Conservation (phyloP, 257 asterid genomes). For the Striga asiatica region DNA sequence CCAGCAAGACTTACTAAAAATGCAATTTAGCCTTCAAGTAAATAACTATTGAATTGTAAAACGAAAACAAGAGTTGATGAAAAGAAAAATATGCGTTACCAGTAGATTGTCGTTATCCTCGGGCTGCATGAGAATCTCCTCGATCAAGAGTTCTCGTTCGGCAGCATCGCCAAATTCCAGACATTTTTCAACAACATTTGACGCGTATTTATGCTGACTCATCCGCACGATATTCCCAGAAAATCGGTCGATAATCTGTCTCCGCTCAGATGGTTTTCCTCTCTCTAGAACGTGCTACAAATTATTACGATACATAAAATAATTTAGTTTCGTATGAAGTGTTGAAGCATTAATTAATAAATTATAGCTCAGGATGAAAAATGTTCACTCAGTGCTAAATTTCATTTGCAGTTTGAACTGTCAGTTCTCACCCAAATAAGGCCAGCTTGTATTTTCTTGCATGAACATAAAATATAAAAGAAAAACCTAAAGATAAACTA, state of each 20-base stretch:
- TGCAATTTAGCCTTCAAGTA: too few species aligned
- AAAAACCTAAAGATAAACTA: too few species aligned
- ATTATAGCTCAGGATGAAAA: too few species aligned
- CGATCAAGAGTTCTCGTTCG: conserved; percentile 52
- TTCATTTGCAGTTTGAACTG: too few species aligned
- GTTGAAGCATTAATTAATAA: not conserved
- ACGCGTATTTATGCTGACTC: conserved; percentile 88
- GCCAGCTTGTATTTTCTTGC: too few species aligned
- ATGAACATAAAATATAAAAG: too few species aligned
- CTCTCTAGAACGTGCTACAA: conserved; percentile 76
- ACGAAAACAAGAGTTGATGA: not conserved
- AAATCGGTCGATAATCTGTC: conserved; percentile 46
- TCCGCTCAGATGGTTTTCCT: conserved; percentile 63
- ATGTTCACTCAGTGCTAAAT: too few species aligned
- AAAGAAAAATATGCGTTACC: conserved; percentile 23
- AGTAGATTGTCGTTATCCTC: conserved; percentile 54
- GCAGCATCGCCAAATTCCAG: conserved; percentile 44
- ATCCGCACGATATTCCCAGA: conserved; percentile 51
- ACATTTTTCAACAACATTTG: conserved; percentile 86
- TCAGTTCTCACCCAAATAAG: too few species aligned
- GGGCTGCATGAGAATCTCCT: conserved; percentile 58
- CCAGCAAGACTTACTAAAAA: too few species aligned
- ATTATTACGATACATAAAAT: too few species aligned
- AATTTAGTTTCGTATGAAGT: not conserved
- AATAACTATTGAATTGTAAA: too few species aligned